Conservation (phyloP, 805 yeast species). For the Blastobotrys chiropterorum region DNA sequence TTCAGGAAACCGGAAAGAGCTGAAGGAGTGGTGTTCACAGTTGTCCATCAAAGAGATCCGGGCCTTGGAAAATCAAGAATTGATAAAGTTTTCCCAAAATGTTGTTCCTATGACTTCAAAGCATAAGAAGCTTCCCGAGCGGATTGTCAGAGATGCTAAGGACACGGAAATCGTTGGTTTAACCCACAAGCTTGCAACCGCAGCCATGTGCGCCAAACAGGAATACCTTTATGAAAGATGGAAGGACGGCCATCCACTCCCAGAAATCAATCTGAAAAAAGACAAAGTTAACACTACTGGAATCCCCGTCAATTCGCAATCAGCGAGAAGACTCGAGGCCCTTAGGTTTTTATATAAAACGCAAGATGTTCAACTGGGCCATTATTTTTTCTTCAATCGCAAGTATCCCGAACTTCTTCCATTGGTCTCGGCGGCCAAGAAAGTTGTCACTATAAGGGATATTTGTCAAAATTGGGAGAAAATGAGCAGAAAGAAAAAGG, state of each 20-base stretch:
- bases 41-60: too few species aligned
- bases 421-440: too few species aligned
- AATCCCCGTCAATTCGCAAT: background rate
- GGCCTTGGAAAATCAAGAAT: too few species aligned
- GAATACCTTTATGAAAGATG: background rate
- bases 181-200: background rate
- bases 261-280: background rate
- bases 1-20: too few species aligned
- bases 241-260: background rate
- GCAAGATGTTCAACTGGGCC: background rate
- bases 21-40: too few species aligned
- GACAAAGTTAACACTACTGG: background rate
- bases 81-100: too few species aligned
- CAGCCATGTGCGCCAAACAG: background rate
- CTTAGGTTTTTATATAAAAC: background rate
- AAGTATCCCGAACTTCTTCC: too few species aligned
- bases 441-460: too few species aligned
- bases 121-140: too few species aligned
- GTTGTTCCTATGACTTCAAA: too few species aligned
- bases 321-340: background rate
- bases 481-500: too few species aligned
- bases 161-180: background rate
- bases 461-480: too few species aligned
- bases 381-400: background rate
- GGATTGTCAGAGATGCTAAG: background rate